phyloP scores from a whole-genome alignment of 179 eudicot genomes.

The Beta macrorhiza region DNA sequence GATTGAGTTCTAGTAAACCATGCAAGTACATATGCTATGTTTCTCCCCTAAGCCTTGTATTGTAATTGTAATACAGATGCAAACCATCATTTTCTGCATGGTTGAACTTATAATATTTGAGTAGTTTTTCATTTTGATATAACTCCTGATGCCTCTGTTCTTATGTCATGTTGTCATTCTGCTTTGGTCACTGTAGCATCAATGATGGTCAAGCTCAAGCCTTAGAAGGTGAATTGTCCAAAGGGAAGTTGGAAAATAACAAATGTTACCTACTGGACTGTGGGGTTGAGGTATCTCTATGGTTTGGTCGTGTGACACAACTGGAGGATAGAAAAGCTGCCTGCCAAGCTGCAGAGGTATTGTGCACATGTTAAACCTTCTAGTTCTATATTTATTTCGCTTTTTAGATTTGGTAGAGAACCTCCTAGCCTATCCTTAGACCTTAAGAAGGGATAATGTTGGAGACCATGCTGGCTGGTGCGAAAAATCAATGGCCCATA shows the following conservation, averaged over 20 bases:
- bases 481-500: background rate
- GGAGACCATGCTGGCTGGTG: background rate
- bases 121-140: background rate
- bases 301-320: conserved; percentile 97
- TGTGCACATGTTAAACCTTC: background rate
- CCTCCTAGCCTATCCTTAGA: background rate
- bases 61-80: background rate
- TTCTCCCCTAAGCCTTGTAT: background rate
- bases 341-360: conserved; percentile 80
- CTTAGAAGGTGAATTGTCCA: conserved; percentile 78
- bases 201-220: conserved; percentile 54
- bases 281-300: conserved; percentile 85
- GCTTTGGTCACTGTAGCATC: conserved; percentile 53
- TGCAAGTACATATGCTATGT: background rate
- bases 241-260: conserved; percentile 76
- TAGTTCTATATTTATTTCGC: background rate
- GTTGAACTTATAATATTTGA: background rate
- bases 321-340: conserved; percentile 90
- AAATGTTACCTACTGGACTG: conserved; percentile 85
- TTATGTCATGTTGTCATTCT: conserved; percentile 19
- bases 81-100: background rate
- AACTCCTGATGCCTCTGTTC: background rate
- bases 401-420: background rate
- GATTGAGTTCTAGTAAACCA: background rate
- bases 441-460: background rate